phyloP scores from a whole-genome alignment of 345 rosid genomes.

The Heritiera fomes region DNA sequence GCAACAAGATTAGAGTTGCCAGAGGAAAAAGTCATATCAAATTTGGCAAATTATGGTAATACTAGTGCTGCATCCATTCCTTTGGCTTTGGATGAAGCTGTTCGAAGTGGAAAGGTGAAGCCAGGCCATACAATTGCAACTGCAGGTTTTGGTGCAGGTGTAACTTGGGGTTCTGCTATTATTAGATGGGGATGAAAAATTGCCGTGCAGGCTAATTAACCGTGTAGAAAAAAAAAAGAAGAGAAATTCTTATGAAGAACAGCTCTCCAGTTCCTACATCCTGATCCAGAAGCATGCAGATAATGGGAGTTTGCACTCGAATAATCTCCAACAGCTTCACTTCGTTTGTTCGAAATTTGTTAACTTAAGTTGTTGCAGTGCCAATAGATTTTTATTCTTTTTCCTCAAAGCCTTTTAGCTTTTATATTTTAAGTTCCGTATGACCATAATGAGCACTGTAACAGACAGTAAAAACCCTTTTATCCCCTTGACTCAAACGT shows the following conservation, averaged over 20 bases:
- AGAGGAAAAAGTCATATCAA: slow-evolving; percentile 70
- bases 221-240: not conserved
- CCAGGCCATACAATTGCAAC: slow-evolving; percentile 78
- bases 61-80: slow-evolving; percentile 97
- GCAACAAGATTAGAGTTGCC: slow-evolving; percentile 76
- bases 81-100: slow-evolving; percentile 90
- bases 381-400: slow-evolving; percentile 30
- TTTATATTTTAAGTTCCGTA: not conserved
- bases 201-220: slow-evolving; percentile 12
- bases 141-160: slow-evolving; percentile 94
- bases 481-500: not conserved
- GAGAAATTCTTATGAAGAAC: slow-evolving; percentile 16
- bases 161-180: slow-evolving; percentile 94
- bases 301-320: slow-evolving; percentile 11
- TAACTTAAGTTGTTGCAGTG: slow-evolving; percentile 15
- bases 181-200: slow-evolving; percentile 70
- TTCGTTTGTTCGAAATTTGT: slow-evolving; percentile 18
- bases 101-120: slow-evolving; percentile 83
- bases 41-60: slow-evolving; percentile 85
- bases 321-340: slow-evolving; percentile 15
- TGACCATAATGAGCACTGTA: not conserved
- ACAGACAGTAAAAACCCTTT: not conserved
- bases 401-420: not conserved
- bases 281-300: slow-evolving; percentile 7
- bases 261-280: slow-evolving; percentile 13